These are phyloP conservation scores for Diaporthe sp. DNA, from an alignment of 2,329 filamentous ascomycete genomes.

Conservation along the genomic window DNA sequence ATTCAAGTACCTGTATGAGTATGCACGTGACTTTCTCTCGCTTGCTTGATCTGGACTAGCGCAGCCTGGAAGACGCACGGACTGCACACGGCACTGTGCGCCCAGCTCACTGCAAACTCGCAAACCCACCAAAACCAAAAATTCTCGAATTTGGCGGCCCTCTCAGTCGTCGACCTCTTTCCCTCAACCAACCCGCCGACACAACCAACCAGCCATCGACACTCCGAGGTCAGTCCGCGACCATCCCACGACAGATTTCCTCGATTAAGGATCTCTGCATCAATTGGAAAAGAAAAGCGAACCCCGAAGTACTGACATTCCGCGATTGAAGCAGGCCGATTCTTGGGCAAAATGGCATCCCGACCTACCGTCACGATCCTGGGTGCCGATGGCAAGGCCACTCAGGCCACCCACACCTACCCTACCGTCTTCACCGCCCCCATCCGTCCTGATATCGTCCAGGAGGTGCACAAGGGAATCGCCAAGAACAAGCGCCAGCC, in stretches of 20 bases:
- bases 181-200: conserved; percentile 36
- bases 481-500: conserved; percentile 99
- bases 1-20: too few species aligned
- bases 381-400: conserved; percentile 94
- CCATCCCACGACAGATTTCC: background rate
- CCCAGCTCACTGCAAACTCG: conserved; percentile 17
- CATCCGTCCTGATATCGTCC: conserved; percentile 99
- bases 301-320: conserved; percentile 33
- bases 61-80: background rate
- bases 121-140: conserved; percentile 39
- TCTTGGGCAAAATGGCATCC: conserved; percentile 81
- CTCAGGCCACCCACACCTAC: conserved; percentile 89
- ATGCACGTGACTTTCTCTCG: conserved; percentile 13
- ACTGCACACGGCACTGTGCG: background rate
- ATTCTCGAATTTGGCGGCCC: conserved; percentile 36
- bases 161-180: conserved; percentile 21
- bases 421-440: conserved; percentile 97
- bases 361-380: conserved; percentile 98
- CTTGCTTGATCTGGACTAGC: background rate
- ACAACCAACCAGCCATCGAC: conserved; percentile 38
- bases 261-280: background rate
- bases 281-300: background rate
- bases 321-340: conserved; percentile 41
- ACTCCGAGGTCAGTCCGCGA: conserved; percentile 19
- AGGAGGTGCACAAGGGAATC: conserved; percentile 99